Percentiles rank a stretch among this genome's conserved stretches.
These are phyloP conservation scores for Aspergillus intermedius DNA, from an alignment of 2,329 filamentous ascomycete genomes.

Conservation along the genomic window DNA sequence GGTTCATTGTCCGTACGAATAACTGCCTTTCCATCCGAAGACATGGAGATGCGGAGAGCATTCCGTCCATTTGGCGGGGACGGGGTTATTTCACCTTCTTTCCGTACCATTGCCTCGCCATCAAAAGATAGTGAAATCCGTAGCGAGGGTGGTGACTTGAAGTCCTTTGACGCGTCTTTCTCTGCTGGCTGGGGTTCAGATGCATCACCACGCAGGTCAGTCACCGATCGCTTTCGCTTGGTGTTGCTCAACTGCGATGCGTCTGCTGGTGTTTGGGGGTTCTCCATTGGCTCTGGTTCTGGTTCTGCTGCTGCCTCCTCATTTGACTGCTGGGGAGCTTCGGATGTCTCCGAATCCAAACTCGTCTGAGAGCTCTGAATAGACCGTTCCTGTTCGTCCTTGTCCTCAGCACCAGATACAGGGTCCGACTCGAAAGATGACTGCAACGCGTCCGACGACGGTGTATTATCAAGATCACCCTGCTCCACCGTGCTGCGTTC, in stretches of 20 bases:
- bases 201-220: slow-evolving; percentile 19
- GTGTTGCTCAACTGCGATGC: slow-evolving; percentile 15
- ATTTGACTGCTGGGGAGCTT: slow-evolving; percentile 14
- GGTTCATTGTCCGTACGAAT: slow-evolving; percentile 66
- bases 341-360: slow-evolving; percentile 19
- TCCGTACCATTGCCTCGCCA: slow-evolving; percentile 33
- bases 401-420: slow-evolving; percentile 14
- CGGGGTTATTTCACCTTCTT: slow-evolving; percentile 34
- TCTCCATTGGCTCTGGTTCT: slow-evolving; percentile 9
- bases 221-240: slow-evolving; percentile 31
- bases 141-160: slow-evolving; percentile 32
- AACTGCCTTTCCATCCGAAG: slow-evolving; percentile 84
- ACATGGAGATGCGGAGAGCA: slow-evolving; percentile 70
- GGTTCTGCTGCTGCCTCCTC: slow-evolving; percentile 14
- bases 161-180: slow-evolving; percentile 13
- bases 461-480: slow-evolving; percentile 15
- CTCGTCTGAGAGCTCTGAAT: slow-evolving; percentile 26
- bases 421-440: slow-evolving; percentile 20
- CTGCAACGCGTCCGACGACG: slow-evolving; percentile 13
- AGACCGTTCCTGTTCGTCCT: slow-evolving; percentile 21
- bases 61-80: slow-evolving; percentile 36
- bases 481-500: slow-evolving; percentile 25
- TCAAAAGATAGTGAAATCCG: slow-evolving; percentile 38
- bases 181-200: slow-evolving; percentile 8
- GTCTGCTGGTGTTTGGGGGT: slow-evolving; percentile 8